phyloP scores from a whole-genome alignment of 2,329 filamentous ascomycete species.

The Talaromyces amestolkiae region DNA sequence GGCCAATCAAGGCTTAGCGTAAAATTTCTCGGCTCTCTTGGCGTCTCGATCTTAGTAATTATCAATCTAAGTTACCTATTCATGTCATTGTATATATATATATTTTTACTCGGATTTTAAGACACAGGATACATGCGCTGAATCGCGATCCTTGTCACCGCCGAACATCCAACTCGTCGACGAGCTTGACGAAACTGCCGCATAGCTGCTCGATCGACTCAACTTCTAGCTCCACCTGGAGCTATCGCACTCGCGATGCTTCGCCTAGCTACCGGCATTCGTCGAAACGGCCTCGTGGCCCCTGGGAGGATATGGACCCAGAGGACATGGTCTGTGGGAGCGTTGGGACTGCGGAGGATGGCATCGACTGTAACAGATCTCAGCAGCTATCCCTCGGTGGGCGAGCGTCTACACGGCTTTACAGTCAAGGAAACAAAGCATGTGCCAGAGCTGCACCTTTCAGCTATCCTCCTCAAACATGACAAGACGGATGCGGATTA shows the following conservation, averaged over 20 bases:
- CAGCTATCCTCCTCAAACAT: constrained; percentile 84
- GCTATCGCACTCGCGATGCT: constrained; percentile 28
- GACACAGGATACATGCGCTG: background rate
- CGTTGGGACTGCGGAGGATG: constrained; percentile 25
- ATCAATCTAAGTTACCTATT: background rate
- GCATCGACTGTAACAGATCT: constrained; percentile 70
- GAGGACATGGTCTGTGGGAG: constrained; percentile 21
- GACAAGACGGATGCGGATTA: constrained; percentile 96
- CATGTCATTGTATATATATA: background rate
- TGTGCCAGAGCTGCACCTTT: constrained; percentile 89
- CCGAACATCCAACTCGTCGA: background rate
- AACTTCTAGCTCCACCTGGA: constrained; percentile 16
- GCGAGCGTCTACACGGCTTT: constrained; percentile 89
- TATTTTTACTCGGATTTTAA: background rate
- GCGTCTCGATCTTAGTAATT: constrained; percentile 20
- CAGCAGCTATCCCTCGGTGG: constrained; percentile 70
- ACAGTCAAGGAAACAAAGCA: constrained; percentile 85
- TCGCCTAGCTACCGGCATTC: constrained; percentile 31
- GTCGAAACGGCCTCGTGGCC: constrained; percentile 28
- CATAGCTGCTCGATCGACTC: constrained; percentile 3
- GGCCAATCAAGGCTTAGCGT: constrained; percentile 26
- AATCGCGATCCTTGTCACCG: background rate
- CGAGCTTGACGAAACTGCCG: constrained; percentile 7
- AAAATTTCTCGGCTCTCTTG: constrained; percentile 26
- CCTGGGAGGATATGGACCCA: constrained; percentile 24